phyloP scores from a whole-genome alignment of 1,139 yeast species.

The Protomyces inundatus region DNA sequence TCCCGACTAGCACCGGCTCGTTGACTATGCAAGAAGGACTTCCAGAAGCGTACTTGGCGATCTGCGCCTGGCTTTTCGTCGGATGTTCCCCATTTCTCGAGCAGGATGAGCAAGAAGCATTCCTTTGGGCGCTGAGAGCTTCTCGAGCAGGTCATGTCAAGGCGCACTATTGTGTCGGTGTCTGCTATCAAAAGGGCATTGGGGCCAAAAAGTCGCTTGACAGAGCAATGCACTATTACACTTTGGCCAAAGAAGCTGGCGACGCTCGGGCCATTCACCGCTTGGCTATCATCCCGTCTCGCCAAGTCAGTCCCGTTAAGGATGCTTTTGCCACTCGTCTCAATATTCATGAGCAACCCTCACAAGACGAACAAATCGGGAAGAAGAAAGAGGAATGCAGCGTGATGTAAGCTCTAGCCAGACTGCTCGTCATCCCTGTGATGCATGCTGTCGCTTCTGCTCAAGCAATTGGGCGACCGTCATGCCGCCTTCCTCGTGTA shows the following conservation, averaged over 20 bases:
- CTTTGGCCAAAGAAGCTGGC: conserved; percentile 66
- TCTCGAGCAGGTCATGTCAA: conserved; percentile 69
- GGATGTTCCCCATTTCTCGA: conserved; percentile 81
- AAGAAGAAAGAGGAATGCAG: background rate
- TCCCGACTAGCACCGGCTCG: background rate
- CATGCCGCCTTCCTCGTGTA: background rate
- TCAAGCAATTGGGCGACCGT: conserved; percentile 6
- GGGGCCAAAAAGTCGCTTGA: conserved; percentile 62
- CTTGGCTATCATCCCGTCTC: background rate
- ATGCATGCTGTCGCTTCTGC: background rate
- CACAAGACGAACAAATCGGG: background rate
- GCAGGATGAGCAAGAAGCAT: conserved; percentile 78
- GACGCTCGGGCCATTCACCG: conserved; percentile 39
- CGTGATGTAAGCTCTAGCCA: background rate
- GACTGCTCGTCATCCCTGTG: background rate
- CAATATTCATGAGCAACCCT: background rate
- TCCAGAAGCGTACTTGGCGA: conserved; percentile 80
- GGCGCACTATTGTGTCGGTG: conserved; percentile 83
- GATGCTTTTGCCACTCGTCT: background rate
- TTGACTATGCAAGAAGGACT: conserved; percentile 54
- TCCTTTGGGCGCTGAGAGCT: conserved; percentile 88
- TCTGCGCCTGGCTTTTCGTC: conserved; percentile 94
- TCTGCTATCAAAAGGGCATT: conserved; percentile 78
- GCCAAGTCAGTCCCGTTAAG: background rate
- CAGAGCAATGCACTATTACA: conserved; percentile 70